phyloP scores from a whole-genome alignment of 2,329 filamentous ascomycete genomes.

The Lasiodiplodia sp. region DNA sequence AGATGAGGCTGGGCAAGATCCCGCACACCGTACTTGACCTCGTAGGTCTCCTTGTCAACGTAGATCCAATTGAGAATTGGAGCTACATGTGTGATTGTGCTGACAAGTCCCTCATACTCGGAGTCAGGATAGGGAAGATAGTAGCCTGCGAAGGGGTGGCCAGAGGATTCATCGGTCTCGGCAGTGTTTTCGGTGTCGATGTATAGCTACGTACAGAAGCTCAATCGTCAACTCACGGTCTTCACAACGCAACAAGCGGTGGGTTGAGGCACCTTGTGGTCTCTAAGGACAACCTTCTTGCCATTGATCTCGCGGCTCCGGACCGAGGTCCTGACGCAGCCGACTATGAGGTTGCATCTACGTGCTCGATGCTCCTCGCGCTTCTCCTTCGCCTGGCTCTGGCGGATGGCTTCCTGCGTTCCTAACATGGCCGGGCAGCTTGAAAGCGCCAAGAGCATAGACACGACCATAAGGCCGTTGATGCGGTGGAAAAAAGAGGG shows the following conservation, averaged over 20 bases:
- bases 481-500: conserved; percentile 4
- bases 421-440: conserved; percentile 56
- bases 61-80: conserved; percentile 52
- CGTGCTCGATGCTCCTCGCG: conserved; percentile 59
- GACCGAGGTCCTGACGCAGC: conserved; percentile 54
- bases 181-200: conserved; percentile 13
- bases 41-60: conserved; percentile 44
- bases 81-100: conserved; percentile 58
- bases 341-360: conserved; percentile 59
- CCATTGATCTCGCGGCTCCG: conserved; percentile 55
- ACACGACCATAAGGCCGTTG: conserved; percentile 48
- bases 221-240: background rate
- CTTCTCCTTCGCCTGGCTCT: conserved; percentile 58
- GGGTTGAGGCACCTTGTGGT: conserved; percentile 38
- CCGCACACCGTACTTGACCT: conserved; percentile 47
- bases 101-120: conserved; percentile 62
- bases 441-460: conserved; percentile 52
- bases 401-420: conserved; percentile 58
- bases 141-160: conserved; percentile 63
- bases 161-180: background rate
- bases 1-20: conserved; percentile 46
- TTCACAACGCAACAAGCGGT: background rate
- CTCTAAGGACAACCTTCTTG: conserved; percentile 53
- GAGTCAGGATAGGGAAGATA: conserved; percentile 65
- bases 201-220: conserved; percentile 1